Evolutionary conservation across 495 filamentous ascomycete genomes (phyloP), one percentile per base, ranked within the genome.

Genomic region (Neurospora intermedia): DNA sequence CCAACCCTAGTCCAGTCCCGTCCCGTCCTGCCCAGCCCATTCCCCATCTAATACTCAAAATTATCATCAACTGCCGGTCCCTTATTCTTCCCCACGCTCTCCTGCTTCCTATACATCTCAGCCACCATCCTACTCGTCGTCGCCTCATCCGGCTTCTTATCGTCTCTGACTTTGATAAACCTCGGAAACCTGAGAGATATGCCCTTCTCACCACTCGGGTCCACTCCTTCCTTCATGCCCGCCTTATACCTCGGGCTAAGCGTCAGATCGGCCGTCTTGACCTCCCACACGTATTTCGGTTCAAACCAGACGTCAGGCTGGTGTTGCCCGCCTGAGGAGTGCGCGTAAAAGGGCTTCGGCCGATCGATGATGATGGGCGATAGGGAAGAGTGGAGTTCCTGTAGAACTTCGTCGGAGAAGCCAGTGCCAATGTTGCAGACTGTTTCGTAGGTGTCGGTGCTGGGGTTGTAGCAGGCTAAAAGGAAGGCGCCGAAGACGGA

Each of bases 291-390:
- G 62, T 92, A 88, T 39, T 89, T 89, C 5, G 95, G 93, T 82
- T 98, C 96, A 80, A 99, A 96, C 96, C 96, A 99, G 42, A 99
- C 95, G 80, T 99, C 96, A 2, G 96, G 96, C 81, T 98, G 96
- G 77, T 97, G 91, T 77, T 96, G 94, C 41, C 90, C 90, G 35
- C 92, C 92, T 1, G 84, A 86, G 7, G 91, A 92, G 79, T 99
- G 96, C 2, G 89, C 84, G 80, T 98, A 99, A 82, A 97, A 99
- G 2, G 96, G 96, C 74, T 98, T 98, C 2, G 96, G 90, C 11
- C 89, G 89, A 76, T 97, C 93, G 76, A 99, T 99, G 74, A 90
- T 87, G 69, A 92, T 85, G 5, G 88, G 84, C 0, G 85, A 88
- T 38, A 99, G 88, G 69, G 89, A 84, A 13, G 84, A 82, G 83